phyloP scores from a whole-genome alignment of 306 rosid genomes.

The Betula pendula region DNA sequence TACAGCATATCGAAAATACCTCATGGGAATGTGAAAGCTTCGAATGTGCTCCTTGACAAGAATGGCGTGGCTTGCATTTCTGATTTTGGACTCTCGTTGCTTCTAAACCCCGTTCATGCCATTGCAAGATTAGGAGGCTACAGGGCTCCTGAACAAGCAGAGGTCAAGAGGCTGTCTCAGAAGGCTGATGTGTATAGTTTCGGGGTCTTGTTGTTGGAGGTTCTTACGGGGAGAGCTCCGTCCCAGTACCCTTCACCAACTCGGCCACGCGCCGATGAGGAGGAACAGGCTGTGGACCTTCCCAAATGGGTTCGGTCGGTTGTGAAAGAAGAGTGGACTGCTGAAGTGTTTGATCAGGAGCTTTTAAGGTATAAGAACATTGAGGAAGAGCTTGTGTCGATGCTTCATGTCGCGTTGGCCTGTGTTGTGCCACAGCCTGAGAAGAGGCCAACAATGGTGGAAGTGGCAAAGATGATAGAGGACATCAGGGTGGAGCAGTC shows the following conservation, averaged over 20 bases:
- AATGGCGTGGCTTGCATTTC: constrained; percentile 92
- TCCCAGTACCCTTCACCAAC: constrained; percentile 69
- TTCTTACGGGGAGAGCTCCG: constrained; percentile 82
- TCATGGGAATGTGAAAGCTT: constrained; percentile 88
- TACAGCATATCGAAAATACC: constrained; percentile 71
- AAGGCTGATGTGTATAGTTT: constrained; percentile 85
- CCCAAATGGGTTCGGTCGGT: constrained; percentile 94
- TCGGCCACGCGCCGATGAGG: constrained; percentile 42
- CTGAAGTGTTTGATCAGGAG: constrained; percentile 93
- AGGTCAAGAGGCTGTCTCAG: constrained; percentile 75
- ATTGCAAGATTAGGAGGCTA: constrained; percentile 91
- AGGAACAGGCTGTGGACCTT: constrained; percentile 62
- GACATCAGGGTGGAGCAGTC: constrained; percentile 96
- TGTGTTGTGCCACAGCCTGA: constrained; percentile 73
- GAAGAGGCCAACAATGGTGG: constrained; percentile 88
- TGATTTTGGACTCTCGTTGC: constrained; percentile 80
- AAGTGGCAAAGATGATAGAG: constrained; percentile 86
- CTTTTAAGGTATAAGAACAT: constrained; percentile 90
- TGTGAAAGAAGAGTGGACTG: constrained; percentile 98
- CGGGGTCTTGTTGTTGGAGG: constrained; percentile 83
- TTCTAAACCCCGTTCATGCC: constrained; percentile 88
- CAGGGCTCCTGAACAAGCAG: constrained; percentile 86
- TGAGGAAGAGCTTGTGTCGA: constrained; percentile 92
- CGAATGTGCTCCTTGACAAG: constrained; percentile 91
- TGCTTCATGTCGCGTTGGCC: constrained; percentile 88